Conservation (phyloP, 2,329 filamentous ascomycete genomes). For the Shiraia sp. region DNA sequence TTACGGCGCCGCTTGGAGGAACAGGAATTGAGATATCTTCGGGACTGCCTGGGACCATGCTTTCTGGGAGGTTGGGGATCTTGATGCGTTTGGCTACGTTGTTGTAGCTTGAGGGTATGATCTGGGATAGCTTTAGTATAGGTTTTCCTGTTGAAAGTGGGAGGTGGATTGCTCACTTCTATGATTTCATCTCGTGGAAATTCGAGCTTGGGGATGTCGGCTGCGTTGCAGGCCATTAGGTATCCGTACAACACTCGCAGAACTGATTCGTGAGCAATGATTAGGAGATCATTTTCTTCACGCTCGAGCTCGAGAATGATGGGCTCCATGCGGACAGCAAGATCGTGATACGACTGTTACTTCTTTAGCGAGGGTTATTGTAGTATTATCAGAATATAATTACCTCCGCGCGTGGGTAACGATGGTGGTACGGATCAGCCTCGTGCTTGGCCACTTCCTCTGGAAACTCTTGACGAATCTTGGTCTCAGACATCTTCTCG, state of each 20-base stretch:
- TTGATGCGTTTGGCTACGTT: slow-evolving; percentile 91
- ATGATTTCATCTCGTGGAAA: slow-evolving; percentile 98
- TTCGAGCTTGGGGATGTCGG: slow-evolving; percentile 87
- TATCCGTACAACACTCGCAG: slow-evolving; percentile 95
- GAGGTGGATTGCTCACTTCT: slow-evolving; percentile 60
- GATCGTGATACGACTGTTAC: slow-evolving; percentile 87
- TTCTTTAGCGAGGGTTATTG: slow-evolving; percentile 18
- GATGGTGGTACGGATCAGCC: slow-evolving; percentile 92
- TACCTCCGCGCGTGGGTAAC: slow-evolving; percentile 92
- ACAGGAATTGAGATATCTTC: slow-evolving; percentile 82
- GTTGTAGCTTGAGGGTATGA: slow-evolving; percentile 96
- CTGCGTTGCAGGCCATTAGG: slow-evolving; percentile 96
- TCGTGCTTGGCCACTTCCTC: slow-evolving; percentile 94
- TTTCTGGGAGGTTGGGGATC: slow-evolving; percentile 69
- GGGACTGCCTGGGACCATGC: slow-evolving; percentile 75
- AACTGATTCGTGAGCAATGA: slow-evolving; percentile 98
- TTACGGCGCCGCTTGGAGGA: slow-evolving; percentile 58
- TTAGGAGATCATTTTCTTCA: slow-evolving; percentile 95
- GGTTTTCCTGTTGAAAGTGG: slow-evolving; percentile 1
- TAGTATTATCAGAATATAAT: slow-evolving; percentile 12
- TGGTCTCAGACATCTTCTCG: slow-evolving; percentile 85
- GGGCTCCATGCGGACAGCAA: slow-evolving; percentile 95
- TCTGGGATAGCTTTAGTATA: slow-evolving; percentile 50
- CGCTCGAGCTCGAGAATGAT: slow-evolving; percentile 97
- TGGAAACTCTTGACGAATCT: slow-evolving; percentile 80